These are phyloP conservation scores for Backusella parvicylindrica DNA, from an alignment of 192 early-diverging fungal genomes.

Conservation along the genomic window DNA sequence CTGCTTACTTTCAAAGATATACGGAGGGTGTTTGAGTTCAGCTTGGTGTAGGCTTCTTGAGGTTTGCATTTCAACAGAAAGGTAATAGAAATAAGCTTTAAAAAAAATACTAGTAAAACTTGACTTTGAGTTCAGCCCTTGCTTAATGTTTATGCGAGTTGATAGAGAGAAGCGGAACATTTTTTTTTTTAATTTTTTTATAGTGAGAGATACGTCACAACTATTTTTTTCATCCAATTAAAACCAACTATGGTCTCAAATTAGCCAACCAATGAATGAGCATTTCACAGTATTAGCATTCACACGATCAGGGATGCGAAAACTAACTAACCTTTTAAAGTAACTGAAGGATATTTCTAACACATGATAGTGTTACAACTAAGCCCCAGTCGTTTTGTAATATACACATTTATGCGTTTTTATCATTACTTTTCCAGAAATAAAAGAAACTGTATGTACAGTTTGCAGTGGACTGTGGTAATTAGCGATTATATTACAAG, in stretches of 20 bases:
- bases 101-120: not conserved
- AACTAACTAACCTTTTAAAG: not conserved
- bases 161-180: not conserved
- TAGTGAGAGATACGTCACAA: not conserved
- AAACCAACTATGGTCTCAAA: not conserved
- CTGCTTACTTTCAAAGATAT: not conserved
- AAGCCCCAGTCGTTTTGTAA: too few species aligned
- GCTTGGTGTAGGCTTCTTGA: not conserved
- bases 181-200: not conserved
- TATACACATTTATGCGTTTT: too few species aligned
- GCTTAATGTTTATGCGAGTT: slow-evolving; percentile 1
- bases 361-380: not conserved
- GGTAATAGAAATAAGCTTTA: not conserved
- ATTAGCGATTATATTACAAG: too few species aligned
- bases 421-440: too few species aligned
- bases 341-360: not conserved
- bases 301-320: not conserved
- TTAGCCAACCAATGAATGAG: not conserved
- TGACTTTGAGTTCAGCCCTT: not conserved
- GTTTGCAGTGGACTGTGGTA: too few species aligned
- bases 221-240: not conserved
- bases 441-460: too few species aligned
- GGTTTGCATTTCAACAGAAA: not conserved
- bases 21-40: not conserved
- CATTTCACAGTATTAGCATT: not conserved